Conservation (phyloP, 768 basidiomycete species). For the Termitomyces sp. region DNA sequence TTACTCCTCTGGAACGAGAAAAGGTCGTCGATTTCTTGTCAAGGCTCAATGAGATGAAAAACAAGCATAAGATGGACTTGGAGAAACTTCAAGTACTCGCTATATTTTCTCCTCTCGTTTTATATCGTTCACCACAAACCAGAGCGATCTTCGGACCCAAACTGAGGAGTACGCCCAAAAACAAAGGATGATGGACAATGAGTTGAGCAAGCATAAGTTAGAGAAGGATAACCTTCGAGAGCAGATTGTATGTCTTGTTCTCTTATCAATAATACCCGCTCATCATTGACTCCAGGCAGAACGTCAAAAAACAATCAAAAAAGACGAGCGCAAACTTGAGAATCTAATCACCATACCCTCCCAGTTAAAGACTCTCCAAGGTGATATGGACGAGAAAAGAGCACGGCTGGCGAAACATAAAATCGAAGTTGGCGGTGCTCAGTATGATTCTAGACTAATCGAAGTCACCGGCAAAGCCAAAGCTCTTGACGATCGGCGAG, state of each 20-base stretch:
- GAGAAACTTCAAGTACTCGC: conserved; percentile 59
- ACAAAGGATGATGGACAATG: conserved; percentile 49
- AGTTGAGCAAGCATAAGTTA: conserved; percentile 47
- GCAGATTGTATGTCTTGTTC: conserved; percentile 45
- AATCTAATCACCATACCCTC: conserved; percentile 46
- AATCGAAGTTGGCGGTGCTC: conserved; percentile 48
- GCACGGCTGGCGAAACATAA: conserved; percentile 54
- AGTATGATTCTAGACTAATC: conserved; percentile 57
- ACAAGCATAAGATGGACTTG: conserved; percentile 55
- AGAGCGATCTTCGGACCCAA: conserved; percentile 51
- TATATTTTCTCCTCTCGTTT: neutral
- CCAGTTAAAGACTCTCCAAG: conserved; percentile 45
- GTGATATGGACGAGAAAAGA: conserved; percentile 69
- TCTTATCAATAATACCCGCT: neutral
- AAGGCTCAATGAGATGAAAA: conserved; percentile 56
- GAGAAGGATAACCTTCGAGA: conserved; percentile 46
- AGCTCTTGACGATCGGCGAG: conserved; percentile 61
- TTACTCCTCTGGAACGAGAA: conserved; percentile 62
- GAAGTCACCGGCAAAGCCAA: conserved; percentile 52
- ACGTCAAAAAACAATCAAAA: conserved; percentile 43
- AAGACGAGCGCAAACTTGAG: conserved; percentile 52
- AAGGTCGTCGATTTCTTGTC: conserved; percentile 71
- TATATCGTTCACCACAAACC: conserved; percentile 1
- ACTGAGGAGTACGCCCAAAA: conserved; percentile 64
- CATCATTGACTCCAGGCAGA: conserved; percentile 33